Conservation (phyloP, 441 rosid species). For the Aleurites moluccanus region DNA sequence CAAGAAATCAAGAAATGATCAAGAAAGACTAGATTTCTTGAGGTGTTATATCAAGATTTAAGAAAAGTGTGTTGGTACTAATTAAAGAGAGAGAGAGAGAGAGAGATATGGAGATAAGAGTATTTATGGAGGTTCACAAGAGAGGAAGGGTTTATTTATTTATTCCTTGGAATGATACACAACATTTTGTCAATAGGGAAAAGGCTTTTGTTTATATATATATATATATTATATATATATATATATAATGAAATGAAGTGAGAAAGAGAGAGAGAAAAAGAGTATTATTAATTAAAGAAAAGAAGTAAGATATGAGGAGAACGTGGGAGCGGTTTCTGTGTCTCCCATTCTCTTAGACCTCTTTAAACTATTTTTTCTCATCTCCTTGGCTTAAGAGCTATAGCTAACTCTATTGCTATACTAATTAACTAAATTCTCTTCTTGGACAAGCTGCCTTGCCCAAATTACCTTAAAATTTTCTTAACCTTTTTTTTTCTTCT, state of each 20-base stretch:
- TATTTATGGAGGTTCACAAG: slow-evolving; percentile 80
- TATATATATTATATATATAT: not conserved
- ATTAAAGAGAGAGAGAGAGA: slow-evolving; percentile 17
- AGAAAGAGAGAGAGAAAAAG: slow-evolving; percentile 22
- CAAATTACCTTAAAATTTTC: not conserved
- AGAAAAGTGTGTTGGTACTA: slow-evolving; percentile 22
- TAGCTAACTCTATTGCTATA: slow-evolving; percentile 24
- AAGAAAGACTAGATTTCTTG: slow-evolving; percentile 14
- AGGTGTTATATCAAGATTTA: slow-evolving; percentile 26
- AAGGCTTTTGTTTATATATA: not conserved
- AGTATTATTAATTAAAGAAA: not conserved
- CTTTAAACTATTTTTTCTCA: slow-evolving; percentile 44
- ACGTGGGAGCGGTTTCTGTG: slow-evolving; percentile 92
- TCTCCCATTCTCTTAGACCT: slow-evolving; percentile 50
- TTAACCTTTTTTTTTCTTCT: not conserved
- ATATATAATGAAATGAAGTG: too few species aligned
- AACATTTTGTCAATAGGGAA: slow-evolving; percentile 38
- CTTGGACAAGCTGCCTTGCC: slow-evolving; percentile 44
- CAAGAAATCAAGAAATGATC: too few species aligned
- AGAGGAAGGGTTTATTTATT: slow-evolving; percentile 41
- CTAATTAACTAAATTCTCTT: slow-evolving; percentile 30
- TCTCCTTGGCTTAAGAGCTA: slow-evolving; percentile 76
- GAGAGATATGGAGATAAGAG: slow-evolving; percentile 42
- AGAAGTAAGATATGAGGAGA: slow-evolving; percentile 46
- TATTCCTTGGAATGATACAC: slow-evolving; percentile 55